Percentiles rank a stretch among this genome's conserved stretches.
phyloP scores from a whole-genome alignment of 2,329 filamentous ascomycete species.

The Zasmidium citrigriseum region DNA sequence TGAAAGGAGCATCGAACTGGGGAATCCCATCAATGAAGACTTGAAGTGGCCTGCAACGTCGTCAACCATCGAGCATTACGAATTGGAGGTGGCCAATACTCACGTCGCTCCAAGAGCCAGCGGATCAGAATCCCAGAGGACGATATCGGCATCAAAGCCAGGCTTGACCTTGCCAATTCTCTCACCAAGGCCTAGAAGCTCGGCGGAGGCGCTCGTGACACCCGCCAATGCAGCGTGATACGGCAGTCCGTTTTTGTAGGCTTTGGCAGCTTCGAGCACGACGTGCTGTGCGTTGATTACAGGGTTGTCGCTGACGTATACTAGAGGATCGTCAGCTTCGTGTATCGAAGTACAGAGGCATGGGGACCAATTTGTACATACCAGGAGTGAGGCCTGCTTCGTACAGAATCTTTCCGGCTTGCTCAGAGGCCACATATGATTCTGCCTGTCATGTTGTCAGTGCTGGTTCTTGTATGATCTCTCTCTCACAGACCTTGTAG shows the following conservation, averaged over 20 bases:
- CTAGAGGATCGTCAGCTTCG: conserved; percentile 21
- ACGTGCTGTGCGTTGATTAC: conserved; percentile 71
- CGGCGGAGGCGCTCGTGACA: conserved; percentile 43
- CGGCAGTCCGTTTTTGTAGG: conserved; percentile 42
- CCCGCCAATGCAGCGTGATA: conserved; percentile 44
- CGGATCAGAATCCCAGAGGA: conserved; percentile 47
- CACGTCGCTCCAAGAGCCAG: conserved; percentile 27
- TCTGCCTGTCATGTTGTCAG: conserved; percentile 54
- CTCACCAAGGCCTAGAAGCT: conserved; percentile 41
- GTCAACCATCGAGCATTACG: too few species aligned
- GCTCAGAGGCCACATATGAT: conserved; percentile 64
- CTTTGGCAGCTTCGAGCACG: conserved; percentile 57
- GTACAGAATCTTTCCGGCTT: conserved; percentile 66
- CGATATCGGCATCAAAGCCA: conserved; percentile 45
- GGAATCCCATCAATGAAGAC: conserved; percentile 46
- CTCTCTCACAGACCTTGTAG: conserved; percentile 25
- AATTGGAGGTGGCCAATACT: too few species aligned
- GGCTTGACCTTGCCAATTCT: conserved; percentile 43
- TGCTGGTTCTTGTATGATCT: not conserved
- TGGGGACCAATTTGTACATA: conserved; percentile 3
- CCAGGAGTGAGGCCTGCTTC: conserved; percentile 63
- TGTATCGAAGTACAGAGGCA: not conserved
- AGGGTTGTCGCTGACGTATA: conserved; percentile 72
- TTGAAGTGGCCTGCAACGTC: conserved; percentile 37
- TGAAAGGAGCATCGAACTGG: conserved; percentile 55